Evolutionary conservation across 2,329 filamentous ascomycete genomes (phyloP), one percentile per base, ranked within the genome.

Genomic region (Microascus cirrosus): DNA sequence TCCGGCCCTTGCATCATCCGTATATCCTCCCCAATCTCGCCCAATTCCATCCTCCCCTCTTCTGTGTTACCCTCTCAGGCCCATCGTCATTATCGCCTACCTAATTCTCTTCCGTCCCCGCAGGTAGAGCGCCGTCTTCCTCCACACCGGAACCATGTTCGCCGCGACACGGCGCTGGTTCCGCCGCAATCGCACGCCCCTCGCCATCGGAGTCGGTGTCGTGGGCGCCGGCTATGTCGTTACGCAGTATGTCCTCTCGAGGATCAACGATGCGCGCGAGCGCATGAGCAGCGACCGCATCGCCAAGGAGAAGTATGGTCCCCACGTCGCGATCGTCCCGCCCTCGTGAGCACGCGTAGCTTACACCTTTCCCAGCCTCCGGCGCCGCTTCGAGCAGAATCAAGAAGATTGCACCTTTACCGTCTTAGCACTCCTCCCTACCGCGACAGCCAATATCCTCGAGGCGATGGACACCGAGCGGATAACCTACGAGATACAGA

Each of bases 401-500:
- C 94, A 99, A 70, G 93, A 96, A 70, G 94, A 99, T 73, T 99
- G 94, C 74, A 96, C 93, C 54, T 96, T 95, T 70, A 99, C 94
- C 42, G 91, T 97, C 52, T 85, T 97, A n/a, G 94, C 93, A 34
- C 84, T 99, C 58, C 81, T 99, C 11, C 94, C 94, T 4, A 95
- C 93, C 36, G 89, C 91, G 7, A 92, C 92, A 25, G 85, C 94
- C 63, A 93, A 95, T 69, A 87, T 99, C 65, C 78, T 96, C 66
- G 85, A 90, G 64, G 85, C 87, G 35, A 83, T 97, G 65, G 90
- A 95, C 57, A 95, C 95, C 51, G 94, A 99, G 71, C 85, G 89
- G 66, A 90, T 96, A 66, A 93, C 93, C 4, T 87, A 92, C 64
- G 92, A 97, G 74, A 83, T 99, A 62, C 94, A 97, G 74, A 86